Evolutionary conservation across 371 early-diverging fungal species (phyloP).

Genomic region (Lichtheimia ornata): DNA sequence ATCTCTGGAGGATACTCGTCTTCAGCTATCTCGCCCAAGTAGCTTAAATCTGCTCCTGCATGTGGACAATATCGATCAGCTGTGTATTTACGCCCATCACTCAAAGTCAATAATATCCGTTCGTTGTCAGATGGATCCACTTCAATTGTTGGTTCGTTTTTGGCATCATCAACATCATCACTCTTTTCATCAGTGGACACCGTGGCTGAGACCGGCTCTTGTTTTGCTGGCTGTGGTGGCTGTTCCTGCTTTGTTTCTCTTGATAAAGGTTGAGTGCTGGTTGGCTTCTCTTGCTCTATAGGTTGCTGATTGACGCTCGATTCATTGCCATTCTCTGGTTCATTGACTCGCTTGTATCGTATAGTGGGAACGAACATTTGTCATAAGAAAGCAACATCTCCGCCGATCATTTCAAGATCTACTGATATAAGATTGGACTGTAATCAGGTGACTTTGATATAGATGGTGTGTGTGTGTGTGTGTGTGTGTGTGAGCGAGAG

Average conservation of each 20-base stretch:
- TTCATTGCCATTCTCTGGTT: neutral
- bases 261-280: neutral
- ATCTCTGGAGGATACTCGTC: constrained; percentile 51
- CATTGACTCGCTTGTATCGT: constrained; percentile 38
- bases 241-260: constrained; percentile 7
- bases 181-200: too few species aligned
- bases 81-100: constrained; percentile 37
- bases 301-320: neutral
- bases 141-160: constrained; percentile 27
- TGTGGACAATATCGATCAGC: constrained; percentile 57
- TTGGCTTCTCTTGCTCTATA: neutral
- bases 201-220: neutral
- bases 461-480: too few species aligned
- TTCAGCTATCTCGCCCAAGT: constrained; percentile 39
- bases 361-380: constrained; percentile 49
- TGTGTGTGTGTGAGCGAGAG: too few species aligned
- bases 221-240: neutral
- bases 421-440: too few species aligned
- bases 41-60: constrained; percentile 48
- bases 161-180: constrained; percentile 4
- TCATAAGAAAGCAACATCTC: neutral
- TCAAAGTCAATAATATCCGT: constrained; percentile 41
- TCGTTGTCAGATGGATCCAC: constrained; percentile 43
- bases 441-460: too few species aligned
- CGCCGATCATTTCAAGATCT: too few species aligned